These are phyloP conservation scores for Talaromyces proteolyticus DNA, from an alignment of 495 filamentous ascomycete species.

Conservation along the genomic window DNA sequence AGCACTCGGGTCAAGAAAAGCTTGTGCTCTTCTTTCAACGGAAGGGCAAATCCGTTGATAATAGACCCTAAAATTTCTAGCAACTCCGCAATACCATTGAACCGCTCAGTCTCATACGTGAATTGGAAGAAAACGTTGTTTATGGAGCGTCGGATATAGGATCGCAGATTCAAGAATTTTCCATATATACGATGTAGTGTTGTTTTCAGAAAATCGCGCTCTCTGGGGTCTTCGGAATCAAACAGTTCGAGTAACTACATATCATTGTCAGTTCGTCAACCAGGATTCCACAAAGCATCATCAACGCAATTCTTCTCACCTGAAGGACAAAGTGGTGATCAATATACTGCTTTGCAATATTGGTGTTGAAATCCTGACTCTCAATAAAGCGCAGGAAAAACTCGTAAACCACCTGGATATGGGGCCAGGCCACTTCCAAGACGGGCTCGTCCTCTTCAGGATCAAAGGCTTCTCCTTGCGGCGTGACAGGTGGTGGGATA, in stretches of 20 bases:
- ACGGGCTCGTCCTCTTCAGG: slow-evolving; percentile 98
- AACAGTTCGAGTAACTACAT: slow-evolving; percentile 86
- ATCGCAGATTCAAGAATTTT: slow-evolving; percentile 96
- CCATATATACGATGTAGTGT: slow-evolving; percentile 98
- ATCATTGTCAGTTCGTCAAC: slow-evolving; percentile 5
- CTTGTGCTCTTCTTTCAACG: slow-evolving; percentile 98
- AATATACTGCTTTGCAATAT: slow-evolving; percentile 98
- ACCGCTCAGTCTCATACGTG: slow-evolving; percentile 95
- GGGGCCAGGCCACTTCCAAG: slow-evolving; percentile 96
- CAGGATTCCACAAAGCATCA: not conserved
- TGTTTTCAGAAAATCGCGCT: slow-evolving; percentile 97
- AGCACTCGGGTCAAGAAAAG: slow-evolving; percentile 92
- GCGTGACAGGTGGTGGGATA: slow-evolving; percentile 94
- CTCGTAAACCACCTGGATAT: slow-evolving; percentile 99
- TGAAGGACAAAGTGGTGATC: slow-evolving; percentile 97
- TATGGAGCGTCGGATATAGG: slow-evolving; percentile 96
- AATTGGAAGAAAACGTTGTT: slow-evolving; percentile 99
- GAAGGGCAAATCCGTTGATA: slow-evolving; percentile 97
- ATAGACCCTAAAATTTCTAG: slow-evolving; percentile 97
- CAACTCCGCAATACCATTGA: slow-evolving; percentile 96
- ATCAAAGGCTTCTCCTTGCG: slow-evolving; percentile 97
- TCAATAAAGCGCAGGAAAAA: slow-evolving; percentile 99
- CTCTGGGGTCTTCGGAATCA: slow-evolving; percentile 95
- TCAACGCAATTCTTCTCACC: slow-evolving; percentile 32
- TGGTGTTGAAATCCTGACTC: slow-evolving; percentile 99